A percentile compares a stretch with the other conserved stretches of the same genome.
These are phyloP conservation scores for Neurospora sp. DNA, from an alignment of 495 filamentous ascomycete species.

Conservation along the genomic window DNA sequence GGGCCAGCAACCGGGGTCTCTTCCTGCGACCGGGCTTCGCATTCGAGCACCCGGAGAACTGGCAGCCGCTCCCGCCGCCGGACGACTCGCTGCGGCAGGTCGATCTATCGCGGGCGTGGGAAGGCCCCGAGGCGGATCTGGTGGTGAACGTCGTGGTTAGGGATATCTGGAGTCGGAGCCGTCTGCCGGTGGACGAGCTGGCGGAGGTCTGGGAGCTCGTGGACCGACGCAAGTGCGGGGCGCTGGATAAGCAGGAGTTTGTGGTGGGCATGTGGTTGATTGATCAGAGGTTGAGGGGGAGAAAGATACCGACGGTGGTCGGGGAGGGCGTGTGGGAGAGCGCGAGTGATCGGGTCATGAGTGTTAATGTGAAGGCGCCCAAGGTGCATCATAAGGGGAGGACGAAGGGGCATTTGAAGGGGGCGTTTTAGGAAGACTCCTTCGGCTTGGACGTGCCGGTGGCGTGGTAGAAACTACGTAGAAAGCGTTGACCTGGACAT, in stretches of 20 bases:
- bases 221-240: conserved; percentile 49
- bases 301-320: conserved; percentile 74
- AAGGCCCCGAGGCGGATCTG: conserved; percentile 32
- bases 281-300: conserved; percentile 77
- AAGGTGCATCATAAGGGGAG: neutral
- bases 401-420: neutral
- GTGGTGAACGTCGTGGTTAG: conserved; percentile 72
- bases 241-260: conserved; percentile 69
- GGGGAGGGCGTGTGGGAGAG: conserved; percentile 80
- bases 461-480: neutral
- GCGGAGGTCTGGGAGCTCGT: conserved; percentile 83
- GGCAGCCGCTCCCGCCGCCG: neutral
- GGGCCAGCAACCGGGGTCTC: conserved; percentile 86
- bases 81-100: neutral
- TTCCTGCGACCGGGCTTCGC: conserved; percentile 12
- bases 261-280: conserved; percentile 94
- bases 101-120: conserved; percentile 7
- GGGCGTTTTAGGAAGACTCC: neutral
- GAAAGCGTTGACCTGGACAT: neutral
- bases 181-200: conserved; percentile 55
- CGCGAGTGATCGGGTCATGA: conserved; percentile 45
- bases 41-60: neutral
- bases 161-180: conserved; percentile 77
- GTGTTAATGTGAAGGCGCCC: conserved; percentile 21
- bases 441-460: neutral